Evolutionary conservation across 2,329 filamentous ascomycete species (phyloP).

Genomic region (Huntiella decipiens): DNA sequence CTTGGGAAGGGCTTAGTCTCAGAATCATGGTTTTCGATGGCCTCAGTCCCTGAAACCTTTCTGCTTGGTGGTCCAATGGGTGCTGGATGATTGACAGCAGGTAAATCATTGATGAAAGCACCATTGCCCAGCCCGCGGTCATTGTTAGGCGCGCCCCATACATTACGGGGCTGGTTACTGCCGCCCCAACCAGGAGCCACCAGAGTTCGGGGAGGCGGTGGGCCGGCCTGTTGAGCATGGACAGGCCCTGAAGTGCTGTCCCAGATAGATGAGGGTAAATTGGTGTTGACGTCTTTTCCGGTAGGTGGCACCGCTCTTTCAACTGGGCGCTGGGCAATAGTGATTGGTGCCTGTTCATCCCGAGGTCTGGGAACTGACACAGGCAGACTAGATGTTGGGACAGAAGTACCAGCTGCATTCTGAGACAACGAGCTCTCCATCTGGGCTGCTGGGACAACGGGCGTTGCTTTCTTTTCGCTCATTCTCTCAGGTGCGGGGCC

Average conservation of each 20-base stretch:
- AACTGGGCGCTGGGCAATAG: not conserved
- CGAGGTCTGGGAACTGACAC: not conserved
- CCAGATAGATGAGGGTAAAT: conserved; percentile 6
- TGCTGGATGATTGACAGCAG: conserved; percentile 23
- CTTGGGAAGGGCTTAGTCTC: not conserved
- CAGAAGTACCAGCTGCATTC: not conserved
- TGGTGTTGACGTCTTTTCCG: not conserved
- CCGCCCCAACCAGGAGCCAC: conserved; percentile 23
- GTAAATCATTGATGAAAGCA: conserved; percentile 39
- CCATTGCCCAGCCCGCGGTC: conserved; percentile 59
- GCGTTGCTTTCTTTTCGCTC: conserved; percentile 32
- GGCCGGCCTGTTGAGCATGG: conserved; percentile 4
- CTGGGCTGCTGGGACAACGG: conserved; percentile 3
- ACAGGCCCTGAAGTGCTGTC: conserved; percentile 3
- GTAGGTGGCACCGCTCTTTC: not conserved
- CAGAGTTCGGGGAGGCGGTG: conserved; percentile 6
- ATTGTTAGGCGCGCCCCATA: conserved; percentile 58
- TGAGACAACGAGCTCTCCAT: not conserved
- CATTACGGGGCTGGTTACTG: conserved; percentile 32
- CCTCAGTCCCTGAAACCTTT: not conserved
- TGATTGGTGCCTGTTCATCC: not conserved
- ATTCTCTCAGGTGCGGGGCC: conserved; percentile 44
- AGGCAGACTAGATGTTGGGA: not conserved
- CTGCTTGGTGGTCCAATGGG: conserved; percentile 24
- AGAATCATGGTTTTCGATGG: not conserved